These are phyloP conservation scores for Sequoiadendron giganteum DNA, from an alignment of 75 land plant species.

Conservation along the genomic window DNA sequence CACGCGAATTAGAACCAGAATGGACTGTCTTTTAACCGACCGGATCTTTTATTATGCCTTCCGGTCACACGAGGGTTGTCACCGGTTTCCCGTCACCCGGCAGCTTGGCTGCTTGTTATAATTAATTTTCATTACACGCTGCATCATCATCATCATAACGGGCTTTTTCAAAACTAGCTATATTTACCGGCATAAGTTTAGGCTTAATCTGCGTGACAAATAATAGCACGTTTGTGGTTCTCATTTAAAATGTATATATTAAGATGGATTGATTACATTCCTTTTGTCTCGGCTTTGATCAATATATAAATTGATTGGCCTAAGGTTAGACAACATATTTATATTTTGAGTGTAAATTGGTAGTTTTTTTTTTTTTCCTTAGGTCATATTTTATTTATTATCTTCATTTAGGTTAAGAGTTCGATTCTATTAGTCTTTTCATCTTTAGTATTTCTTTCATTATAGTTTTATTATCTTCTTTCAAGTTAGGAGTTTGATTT, in stretches of 20 bases:
- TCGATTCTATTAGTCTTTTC: too few relatives aligned
- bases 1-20: not conserved
- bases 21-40: not conserved
- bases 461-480: too few relatives aligned
- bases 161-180: not conserved
- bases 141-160: not conserved
- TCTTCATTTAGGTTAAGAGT: too few relatives aligned
- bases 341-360: too few relatives aligned
- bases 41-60: not conserved
- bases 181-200: not conserved
- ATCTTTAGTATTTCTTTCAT: too few relatives aligned
- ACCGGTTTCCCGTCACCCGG: not conserved
- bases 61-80: not conserved
- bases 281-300: too few relatives aligned
- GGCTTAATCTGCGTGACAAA: not conserved
- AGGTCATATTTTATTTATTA: too few relatives aligned
- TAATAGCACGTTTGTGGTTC: not conserved
- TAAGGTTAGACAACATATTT: too few relatives aligned
- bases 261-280: not conserved
- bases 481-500: too few relatives aligned
- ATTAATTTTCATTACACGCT: not conserved
- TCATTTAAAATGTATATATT: not conserved
- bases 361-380: too few relatives aligned
- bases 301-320: too few relatives aligned
- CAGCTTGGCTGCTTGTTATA: not conserved